A percentile compares a stretch with the other conserved stretches of the same genome.
phyloP scores from a whole-genome alignment of 139 green algal genomes.

The Choricystis sp. region DNA sequence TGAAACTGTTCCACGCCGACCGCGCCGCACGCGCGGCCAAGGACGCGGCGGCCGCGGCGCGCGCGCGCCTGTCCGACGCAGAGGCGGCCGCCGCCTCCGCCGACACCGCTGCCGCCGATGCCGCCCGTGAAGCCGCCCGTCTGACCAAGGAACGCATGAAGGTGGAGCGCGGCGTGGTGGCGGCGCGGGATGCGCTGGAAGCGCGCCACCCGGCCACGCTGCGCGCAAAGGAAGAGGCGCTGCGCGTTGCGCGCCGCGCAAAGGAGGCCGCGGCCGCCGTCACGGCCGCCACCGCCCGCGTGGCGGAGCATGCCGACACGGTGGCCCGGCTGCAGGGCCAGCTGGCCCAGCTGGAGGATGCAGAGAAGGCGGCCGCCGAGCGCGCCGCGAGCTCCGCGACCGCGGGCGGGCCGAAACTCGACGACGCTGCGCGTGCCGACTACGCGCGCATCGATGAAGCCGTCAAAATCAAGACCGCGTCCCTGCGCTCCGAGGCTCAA shows the following conservation, averaged over 20 bases:
- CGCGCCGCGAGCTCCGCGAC: not conserved
- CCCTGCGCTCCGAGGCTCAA: conserved; percentile 19
- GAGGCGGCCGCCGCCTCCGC: not conserved
- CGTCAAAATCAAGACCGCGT: conserved; percentile 21
- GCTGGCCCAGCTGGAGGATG: conserved; percentile 6
- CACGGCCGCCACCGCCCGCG: not conserved
- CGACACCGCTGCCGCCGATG: not conserved
- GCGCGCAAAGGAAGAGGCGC: conserved; percentile 20
- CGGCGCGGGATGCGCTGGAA: not conserved
- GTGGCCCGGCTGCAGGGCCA: conserved; percentile 14
- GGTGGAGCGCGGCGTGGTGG: not conserved
- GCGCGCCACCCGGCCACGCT: not conserved
- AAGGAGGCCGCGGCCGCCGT: not conserved
- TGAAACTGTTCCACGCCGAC: not conserved
- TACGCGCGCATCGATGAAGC: conserved; percentile 37
- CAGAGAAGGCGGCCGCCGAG: not conserved
- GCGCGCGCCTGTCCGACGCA: not conserved
- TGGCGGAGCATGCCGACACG: conserved; percentile 1
- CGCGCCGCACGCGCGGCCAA: too few relatives aligned
- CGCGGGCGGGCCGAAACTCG: conserved; percentile 8
- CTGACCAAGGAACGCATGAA: not conserved
- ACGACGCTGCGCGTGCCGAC: conserved; percentile 14
- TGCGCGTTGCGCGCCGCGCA: conserved; percentile 15
- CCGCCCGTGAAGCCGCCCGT: too few relatives aligned
- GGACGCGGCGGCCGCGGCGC: too few relatives aligned